phyloP scores from a whole-genome alignment of 371 early-diverging fungal species.

The Rhizopus arrhizus region DNA sequence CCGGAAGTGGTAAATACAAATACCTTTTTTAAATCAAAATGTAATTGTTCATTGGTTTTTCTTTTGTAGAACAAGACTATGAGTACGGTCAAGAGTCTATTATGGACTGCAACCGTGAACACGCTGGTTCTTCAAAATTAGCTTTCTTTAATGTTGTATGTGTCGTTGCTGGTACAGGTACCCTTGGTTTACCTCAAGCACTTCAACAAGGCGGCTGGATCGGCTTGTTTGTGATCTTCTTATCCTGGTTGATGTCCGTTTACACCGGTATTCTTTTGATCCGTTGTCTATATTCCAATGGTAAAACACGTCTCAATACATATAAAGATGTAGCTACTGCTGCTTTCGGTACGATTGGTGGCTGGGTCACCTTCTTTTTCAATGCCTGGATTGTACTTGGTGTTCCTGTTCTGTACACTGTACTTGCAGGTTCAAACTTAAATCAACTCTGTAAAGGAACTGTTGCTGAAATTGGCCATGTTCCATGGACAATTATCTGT shows the following conservation, averaged over 20 bases:
- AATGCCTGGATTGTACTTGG: conserved; percentile 61
- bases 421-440: conserved; percentile 56
- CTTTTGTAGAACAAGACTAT: conserved; percentile 11
- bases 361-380: conserved; percentile 53
- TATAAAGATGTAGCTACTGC: conserved; percentile 43
- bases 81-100: conserved; percentile 20
- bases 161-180: conserved; percentile 85
- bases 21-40: no score
- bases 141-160: conserved; percentile 53
- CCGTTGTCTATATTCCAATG: conserved; percentile 36
- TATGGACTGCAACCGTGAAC: conserved; percentile 26
- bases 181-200: conserved; percentile 81
- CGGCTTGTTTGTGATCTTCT: conserved; percentile 69
- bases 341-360: conserved; percentile 45
- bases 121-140: conserved; percentile 25
- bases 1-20: conserved; percentile 11
- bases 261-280: conserved; percentile 47
- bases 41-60: no score
- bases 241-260: conserved; percentile 74
- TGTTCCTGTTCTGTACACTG: conserved; percentile 59
- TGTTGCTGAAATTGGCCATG: conserved; percentile 36
- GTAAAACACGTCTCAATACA: conserved; percentile 47
- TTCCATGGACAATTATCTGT: conserved; percentile 70
- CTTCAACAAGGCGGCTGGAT: conserved; percentile 84
- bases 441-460: conserved; percentile 44